Evolutionary conservation across 1,139 yeast species (phyloP).

Genomic region (Arxiozyma slooffiae): DNA sequence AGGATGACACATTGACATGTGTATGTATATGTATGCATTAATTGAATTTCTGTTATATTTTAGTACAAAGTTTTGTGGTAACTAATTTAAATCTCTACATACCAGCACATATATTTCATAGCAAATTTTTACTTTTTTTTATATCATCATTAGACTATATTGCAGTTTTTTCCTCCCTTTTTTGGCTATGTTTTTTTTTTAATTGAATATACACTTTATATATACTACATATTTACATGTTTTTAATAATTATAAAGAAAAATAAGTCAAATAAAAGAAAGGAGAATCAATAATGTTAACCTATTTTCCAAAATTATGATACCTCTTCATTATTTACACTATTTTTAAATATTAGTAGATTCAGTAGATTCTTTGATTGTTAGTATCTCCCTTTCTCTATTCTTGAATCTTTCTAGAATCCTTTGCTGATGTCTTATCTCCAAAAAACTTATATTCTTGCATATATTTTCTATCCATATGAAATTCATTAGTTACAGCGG

Average conservation of each 20-base stretch:
- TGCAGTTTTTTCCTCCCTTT: not conserved
- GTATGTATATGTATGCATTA: not conserved
- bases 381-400: constrained; percentile 35
- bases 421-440: constrained; percentile 40
- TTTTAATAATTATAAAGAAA: no score
- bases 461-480: constrained; percentile 75
- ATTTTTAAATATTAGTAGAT: not conserved
- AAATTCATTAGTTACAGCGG: constrained; percentile 68
- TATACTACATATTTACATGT: not conserved
- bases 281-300: not conserved
- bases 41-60: not conserved
- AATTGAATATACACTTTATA: not conserved
- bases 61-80: no score
- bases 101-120: not conserved
- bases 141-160: not conserved
- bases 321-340: no score
- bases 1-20: not conserved
- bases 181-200: not conserved
- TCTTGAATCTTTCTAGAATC: constrained; percentile 38
- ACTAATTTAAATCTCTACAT: no score
- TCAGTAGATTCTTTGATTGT: constrained; percentile 31
- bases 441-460: constrained; percentile 81
- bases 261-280: no score
- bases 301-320: not conserved
- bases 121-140: no score